Conservation (phyloP, 495 filamentous ascomycete genomes). For the Tuber calosporum region DNA sequence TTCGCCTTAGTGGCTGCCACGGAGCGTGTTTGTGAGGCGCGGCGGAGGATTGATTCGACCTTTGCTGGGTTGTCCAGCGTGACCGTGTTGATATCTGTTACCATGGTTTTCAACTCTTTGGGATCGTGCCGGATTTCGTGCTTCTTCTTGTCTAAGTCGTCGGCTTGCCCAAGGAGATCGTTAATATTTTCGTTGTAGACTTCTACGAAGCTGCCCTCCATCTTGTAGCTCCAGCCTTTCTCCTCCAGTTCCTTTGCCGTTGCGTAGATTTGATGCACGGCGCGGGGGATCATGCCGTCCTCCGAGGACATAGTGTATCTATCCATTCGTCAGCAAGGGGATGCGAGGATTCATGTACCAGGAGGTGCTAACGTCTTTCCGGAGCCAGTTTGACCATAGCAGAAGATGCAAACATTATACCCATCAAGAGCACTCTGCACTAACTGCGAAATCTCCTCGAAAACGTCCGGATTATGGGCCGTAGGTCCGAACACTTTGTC, state of each 20-base stretch:
- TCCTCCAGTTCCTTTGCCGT: slow-evolving; percentile 72
- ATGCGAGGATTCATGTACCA: not conserved
- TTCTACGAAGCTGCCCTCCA: slow-evolving; percentile 96
- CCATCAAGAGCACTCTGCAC: slow-evolving; percentile 94
- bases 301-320: slow-evolving; percentile 79
- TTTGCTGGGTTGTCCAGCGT: slow-evolving; percentile 66
- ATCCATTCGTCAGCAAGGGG: slow-evolving; percentile 10
- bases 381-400: slow-evolving; percentile 94
- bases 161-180: slow-evolving; percentile 73
- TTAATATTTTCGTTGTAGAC: slow-evolving; percentile 98
- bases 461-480: slow-evolving; percentile 75
- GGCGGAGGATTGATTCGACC: slow-evolving; percentile 69
- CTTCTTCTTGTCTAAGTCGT: slow-evolving; percentile 75
- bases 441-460: slow-evolving; percentile 93
- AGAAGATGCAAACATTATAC: slow-evolving; percentile 99
- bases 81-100: slow-evolving; percentile 77
- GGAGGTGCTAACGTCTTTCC: slow-evolving; percentile 61
- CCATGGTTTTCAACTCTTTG: slow-evolving; percentile 67
- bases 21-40: slow-evolving; percentile 73
- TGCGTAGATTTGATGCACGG: slow-evolving; percentile 86
- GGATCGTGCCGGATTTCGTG: slow-evolving; percentile 88
- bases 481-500: slow-evolving; percentile 83
- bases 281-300: slow-evolving; percentile 93
- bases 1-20: slow-evolving; percentile 96
- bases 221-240: slow-evolving; percentile 88